Conservation (phyloP, 805 yeast genomes). For the Wickerhamiella bombiphila region DNA sequence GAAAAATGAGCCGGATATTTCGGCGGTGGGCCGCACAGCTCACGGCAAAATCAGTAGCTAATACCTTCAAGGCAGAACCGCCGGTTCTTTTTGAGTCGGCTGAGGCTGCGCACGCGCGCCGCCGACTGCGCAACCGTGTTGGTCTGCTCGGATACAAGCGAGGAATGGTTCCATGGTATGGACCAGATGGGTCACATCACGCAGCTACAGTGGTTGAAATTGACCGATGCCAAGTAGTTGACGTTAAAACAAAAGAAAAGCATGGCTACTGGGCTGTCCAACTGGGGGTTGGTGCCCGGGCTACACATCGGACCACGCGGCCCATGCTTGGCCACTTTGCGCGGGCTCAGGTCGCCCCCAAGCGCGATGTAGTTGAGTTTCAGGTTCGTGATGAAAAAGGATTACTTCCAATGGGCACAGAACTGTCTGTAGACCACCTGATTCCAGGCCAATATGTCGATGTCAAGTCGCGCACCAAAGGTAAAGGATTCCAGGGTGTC, state of each 20-base stretch:
- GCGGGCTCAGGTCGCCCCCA: conserved; percentile 72
- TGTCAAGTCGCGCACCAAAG: conserved; percentile 62
- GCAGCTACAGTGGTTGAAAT: conserved; percentile 85
- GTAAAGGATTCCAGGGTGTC: conserved; percentile 96
- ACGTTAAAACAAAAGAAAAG: conserved; percentile 49
- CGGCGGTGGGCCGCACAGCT: conserved; percentile 21
- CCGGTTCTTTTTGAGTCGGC: conserved; percentile 51
- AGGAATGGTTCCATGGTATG: conserved; percentile 77
- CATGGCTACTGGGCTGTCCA: conserved; percentile 80
- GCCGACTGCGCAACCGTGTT: conserved; percentile 58
- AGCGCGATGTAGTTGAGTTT: conserved; percentile 60
- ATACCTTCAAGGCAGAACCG: conserved; percentile 26
- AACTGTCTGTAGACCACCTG: conserved; percentile 71
- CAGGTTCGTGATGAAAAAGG: conserved; percentile 54
- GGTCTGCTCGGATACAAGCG: conserved; percentile 74
- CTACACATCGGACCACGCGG: conserved; percentile 46
- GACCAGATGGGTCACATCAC: conserved; percentile 45
- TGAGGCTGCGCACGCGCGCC: conserved; percentile 54
- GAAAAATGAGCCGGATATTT: not conserved
- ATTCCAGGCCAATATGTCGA: conserved; percentile 74
- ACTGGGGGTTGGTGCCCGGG: conserved; percentile 66
- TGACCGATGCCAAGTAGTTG: conserved; percentile 73
- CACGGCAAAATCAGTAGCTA: conserved; percentile 21
- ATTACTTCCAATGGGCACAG: conserved; percentile 61
- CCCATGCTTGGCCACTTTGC: conserved; percentile 63